These are phyloP conservation scores for Zanthoxylum bungeanum DNA, from an alignment of 345 rosid species.

Conservation along the genomic window DNA sequence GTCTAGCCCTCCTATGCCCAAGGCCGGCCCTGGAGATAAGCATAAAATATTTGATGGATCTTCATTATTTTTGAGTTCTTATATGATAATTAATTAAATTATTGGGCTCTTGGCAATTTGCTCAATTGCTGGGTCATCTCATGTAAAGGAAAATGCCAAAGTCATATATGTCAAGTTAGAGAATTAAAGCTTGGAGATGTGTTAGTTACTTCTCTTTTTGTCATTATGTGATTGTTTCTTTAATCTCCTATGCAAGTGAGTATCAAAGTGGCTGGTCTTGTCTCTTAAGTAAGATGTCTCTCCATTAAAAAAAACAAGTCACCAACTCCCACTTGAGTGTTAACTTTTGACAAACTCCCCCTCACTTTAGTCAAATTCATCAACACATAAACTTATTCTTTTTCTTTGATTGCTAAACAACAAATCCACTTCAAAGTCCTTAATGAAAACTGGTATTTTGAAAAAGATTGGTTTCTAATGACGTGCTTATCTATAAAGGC, in stretches of 20 bases:
- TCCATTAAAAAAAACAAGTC: conserved; percentile 2
- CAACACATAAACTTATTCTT: neutral
- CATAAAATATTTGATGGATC: neutral
- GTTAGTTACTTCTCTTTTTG: conserved; percentile 2
- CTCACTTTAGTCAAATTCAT: neutral
- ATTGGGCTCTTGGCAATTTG: neutral
- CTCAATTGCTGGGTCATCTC: neutral
- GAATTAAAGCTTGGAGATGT: too few relatives aligned
- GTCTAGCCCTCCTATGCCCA: too few relatives aligned
- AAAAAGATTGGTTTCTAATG: neutral
- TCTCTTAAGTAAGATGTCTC: too few relatives aligned
- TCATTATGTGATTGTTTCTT: conserved; percentile 5
- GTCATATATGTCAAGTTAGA: too few relatives aligned
- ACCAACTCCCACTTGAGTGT: conserved; percentile 31
- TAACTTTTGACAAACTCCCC: conserved; percentile 31
- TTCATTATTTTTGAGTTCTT: neutral
- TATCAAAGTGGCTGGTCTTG: conserved; percentile 9
- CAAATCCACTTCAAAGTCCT: neutral
- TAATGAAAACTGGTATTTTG: neutral
- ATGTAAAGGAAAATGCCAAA: too few relatives aligned
- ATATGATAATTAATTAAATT: neutral
- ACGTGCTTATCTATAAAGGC: too few relatives aligned
- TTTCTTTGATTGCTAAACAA: neutral
- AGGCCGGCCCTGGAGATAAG: too few relatives aligned
- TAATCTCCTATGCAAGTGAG: neutral